phyloP scores from a whole-genome alignment of 371 early-diverging fungal species.

The Conidiobolus incongruus region DNA sequence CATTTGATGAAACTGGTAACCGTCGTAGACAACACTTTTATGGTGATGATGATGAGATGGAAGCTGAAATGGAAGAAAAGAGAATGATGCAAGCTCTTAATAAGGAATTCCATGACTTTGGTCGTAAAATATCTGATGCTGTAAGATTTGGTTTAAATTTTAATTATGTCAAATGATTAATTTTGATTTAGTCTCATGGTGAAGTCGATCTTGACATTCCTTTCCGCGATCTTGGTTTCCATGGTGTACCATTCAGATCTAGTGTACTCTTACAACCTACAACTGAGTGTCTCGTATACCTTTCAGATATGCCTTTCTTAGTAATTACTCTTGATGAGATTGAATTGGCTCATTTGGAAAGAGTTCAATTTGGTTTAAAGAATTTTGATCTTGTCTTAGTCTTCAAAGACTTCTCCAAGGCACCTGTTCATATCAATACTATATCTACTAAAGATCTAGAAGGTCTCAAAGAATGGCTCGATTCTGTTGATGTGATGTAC shows the following conservation, averaged over 20 bases:
- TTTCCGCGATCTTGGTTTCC: slow-evolving; percentile 85
- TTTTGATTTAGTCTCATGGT: slow-evolving; percentile 46
- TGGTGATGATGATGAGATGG: slow-evolving; percentile 94
- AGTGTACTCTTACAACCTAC: slow-evolving; percentile 93
- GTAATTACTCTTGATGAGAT: slow-evolving; percentile 88
- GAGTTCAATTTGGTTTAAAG: slow-evolving; percentile 93
- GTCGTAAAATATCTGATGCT: slow-evolving; percentile 72
- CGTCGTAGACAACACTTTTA: slow-evolving; percentile 75
- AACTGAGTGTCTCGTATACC: slow-evolving; percentile 89
- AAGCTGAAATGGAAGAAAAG: slow-evolving; percentile 86
- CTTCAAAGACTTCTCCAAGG: slow-evolving; percentile 79
- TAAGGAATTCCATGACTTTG: slow-evolving; percentile 86
- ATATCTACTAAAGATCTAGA: slow-evolving; percentile 89
- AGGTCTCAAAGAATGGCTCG: slow-evolving; percentile 94
- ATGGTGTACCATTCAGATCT: slow-evolving; percentile 90
- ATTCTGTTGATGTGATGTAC: slow-evolving; percentile 85
- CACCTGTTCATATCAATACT: slow-evolving; percentile 90
- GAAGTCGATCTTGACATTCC: slow-evolving; percentile 73
- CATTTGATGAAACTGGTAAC: slow-evolving; percentile 95
- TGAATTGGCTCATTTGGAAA: slow-evolving; percentile 95
- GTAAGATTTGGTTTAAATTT: slow-evolving; percentile 12
- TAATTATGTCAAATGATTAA: not conserved
- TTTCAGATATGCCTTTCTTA: slow-evolving; percentile 93
- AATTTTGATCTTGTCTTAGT: slow-evolving; percentile 99
- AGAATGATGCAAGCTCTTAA: slow-evolving; percentile 70